These are phyloP conservation scores for Coccinonectria pachysandricola DNA, from an alignment of 2,329 filamentous ascomycete species.

Conservation along the genomic window DNA sequence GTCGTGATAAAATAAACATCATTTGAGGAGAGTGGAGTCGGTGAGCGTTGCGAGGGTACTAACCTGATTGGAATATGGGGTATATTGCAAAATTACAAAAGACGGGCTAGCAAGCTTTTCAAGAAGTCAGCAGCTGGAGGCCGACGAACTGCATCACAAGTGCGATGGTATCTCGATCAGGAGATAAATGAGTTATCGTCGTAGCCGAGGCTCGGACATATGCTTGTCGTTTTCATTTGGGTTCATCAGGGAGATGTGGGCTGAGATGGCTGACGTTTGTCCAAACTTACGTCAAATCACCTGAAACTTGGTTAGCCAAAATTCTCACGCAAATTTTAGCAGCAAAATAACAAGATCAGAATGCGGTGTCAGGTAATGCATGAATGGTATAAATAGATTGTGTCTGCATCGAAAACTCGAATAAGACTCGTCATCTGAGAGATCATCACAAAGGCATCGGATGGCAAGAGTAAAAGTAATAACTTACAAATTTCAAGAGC, in stretches of 20 bases:
- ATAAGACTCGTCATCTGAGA: slow-evolving; percentile 77
- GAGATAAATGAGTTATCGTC: slow-evolving; percentile 30
- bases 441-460: slow-evolving; percentile 29
- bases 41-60: slow-evolving; percentile 9
- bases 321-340: too few species aligned
- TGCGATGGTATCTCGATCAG: slow-evolving; percentile 18
- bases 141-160: slow-evolving; percentile 8
- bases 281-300: slow-evolving; percentile 15
- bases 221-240: slow-evolving; percentile 87
- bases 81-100: background rate
- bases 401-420: slow-evolving; percentile 63
- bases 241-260: slow-evolving; percentile 57
- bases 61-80: slow-evolving; percentile 11
- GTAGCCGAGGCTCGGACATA: slow-evolving; percentile 74
- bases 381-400: slow-evolving; percentile 61
- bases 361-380: slow-evolving; percentile 43
- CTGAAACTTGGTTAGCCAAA: slow-evolving; percentile 14
- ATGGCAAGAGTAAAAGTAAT: slow-evolving; percentile 5
- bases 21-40: slow-evolving; percentile 17
- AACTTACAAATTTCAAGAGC: too few species aligned
- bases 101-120: slow-evolving; percentile 4
- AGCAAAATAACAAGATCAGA: slow-evolving; percentile 2
- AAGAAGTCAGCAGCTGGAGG: slow-evolving; percentile 15
- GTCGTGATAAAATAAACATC: slow-evolving; percentile 37
- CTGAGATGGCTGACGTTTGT: slow-evolving; percentile 4